Evolutionary conservation across 2,329 filamentous ascomycete species (phyloP), one percentile per base, ranked within the genome.

Genomic region (Pseudopithomyces chartarum): DNA sequence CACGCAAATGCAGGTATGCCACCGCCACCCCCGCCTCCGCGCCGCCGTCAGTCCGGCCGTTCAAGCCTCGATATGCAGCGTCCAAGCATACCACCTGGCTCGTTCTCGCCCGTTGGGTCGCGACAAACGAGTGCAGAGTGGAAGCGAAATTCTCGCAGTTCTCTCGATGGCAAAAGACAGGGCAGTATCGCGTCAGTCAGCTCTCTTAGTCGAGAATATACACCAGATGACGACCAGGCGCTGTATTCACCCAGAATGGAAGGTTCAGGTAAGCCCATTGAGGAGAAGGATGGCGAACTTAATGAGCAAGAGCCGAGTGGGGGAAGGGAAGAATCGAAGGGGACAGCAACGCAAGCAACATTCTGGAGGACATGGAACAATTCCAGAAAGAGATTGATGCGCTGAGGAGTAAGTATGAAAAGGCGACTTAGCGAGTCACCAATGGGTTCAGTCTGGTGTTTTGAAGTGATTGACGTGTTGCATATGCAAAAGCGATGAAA

Each of bases 301-400:
- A 19, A 40, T 40, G 19, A 5, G 58, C 60, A 13, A 22, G 44
- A 33, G 32, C n/a, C 10, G 23, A 32, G 2, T 15, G 45, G 36
- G n/a, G 23, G 43, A 15, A 20, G 5, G 23, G n/a, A 13, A 32
- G n/a, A 1, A 45, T n/a, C 19, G 10, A 26, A 10, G n/a, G 32
- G 13, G 43, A 33, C 7, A 69, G 59, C 34, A 63, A 64, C 34
- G 58, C 66, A 8, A 63, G 55, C 15, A 74, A 67, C 55, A 73
- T 77, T 5, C 55, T 77, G 13, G 71, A 74, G 48, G 74, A 77
- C 48, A 73, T 77, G 73, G 73, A 76, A 33, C 70, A 62, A 58
- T 75, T 77, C 29, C 74, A 77, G 58, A 63, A 65, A 7, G 74
- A 77, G 62, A 73, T 77, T 59, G 74, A 77, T 44, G 73, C 71